A percentile compares a stretch with the other conserved stretches of the same genome.
These are phyloP conservation scores for Cyclotella cryptica DNA, from an alignment of 108 stramenopile genomes.

Conservation along the genomic window DNA sequence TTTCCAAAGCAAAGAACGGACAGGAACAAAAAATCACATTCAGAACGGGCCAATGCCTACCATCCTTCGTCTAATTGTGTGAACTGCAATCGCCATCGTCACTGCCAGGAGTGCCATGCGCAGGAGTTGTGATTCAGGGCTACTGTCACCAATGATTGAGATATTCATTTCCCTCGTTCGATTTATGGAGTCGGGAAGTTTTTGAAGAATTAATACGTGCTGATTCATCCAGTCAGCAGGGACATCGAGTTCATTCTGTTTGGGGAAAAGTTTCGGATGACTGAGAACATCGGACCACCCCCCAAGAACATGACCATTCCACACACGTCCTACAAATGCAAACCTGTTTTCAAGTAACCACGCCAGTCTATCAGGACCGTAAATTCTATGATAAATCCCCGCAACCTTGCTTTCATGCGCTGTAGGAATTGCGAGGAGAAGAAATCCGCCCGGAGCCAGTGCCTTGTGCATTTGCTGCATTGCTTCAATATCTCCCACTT, in stretches of 20 bases:
- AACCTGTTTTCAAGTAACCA: not conserved
- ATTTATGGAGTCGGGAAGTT: not conserved
- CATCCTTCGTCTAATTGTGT: no score
- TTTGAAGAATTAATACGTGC: not conserved
- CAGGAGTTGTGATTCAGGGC: no score
- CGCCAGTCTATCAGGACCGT: not conserved
- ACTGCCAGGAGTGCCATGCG: no score
- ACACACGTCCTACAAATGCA: not conserved
- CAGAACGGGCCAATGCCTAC: no score
- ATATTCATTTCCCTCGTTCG: no score
- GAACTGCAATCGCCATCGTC: no score
- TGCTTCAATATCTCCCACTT: not conserved
- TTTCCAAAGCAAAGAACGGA: no score
- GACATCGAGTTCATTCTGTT: not conserved
- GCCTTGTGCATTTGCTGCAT: not conserved
- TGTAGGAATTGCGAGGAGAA: not conserved
- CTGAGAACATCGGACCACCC: not conserved
- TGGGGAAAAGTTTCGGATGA: not conserved
- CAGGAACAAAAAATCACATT: no score
- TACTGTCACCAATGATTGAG: no score
- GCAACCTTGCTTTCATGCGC: not conserved
- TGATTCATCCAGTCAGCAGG: not conserved
- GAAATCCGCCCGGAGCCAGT: conserved; percentile 1
- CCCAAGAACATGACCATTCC: not conserved
- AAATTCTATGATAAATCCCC: not conserved